A percentile compares a stretch with the other conserved stretches of the same genome.
phyloP scores from a whole-genome alignment of 1,284 basidiomycete species.

The Pterulicium gracile region DNA sequence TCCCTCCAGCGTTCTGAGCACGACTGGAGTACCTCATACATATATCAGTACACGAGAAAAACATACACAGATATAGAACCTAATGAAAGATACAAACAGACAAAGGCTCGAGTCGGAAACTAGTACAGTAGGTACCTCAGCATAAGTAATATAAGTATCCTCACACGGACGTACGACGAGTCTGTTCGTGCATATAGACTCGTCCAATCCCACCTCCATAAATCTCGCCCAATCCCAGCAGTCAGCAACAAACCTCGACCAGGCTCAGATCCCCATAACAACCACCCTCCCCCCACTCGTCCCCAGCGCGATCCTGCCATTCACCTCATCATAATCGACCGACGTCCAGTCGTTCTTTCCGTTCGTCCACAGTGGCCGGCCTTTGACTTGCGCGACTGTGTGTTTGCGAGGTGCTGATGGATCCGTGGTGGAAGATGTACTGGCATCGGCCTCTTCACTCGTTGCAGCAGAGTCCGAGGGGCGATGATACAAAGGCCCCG shows the following conservation, averaged over 20 bases:
- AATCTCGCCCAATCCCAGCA: background rate
- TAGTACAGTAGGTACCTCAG: too few species aligned
- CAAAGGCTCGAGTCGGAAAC: too few species aligned
- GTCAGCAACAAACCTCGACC: background rate
- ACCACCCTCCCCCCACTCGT: constrained; percentile 34
- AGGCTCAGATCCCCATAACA: constrained; percentile 27
- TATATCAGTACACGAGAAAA: too few species aligned
- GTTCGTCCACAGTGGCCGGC: constrained; percentile 18
- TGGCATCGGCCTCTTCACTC: background rate
- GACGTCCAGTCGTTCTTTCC: constrained; percentile 34
- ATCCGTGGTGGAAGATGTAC: too few species aligned
- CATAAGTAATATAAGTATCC: too few species aligned
- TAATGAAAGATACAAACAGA: too few species aligned
- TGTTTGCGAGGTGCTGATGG: constrained; percentile 11
- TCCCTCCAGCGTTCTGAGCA: too few species aligned
- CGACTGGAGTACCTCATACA: too few species aligned
- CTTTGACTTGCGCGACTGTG: constrained; percentile 13
- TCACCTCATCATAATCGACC: constrained; percentile 45
- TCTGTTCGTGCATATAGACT: too few species aligned
- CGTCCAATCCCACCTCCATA: too few species aligned
- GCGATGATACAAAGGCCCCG: constrained; percentile 25
- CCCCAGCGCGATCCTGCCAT: constrained; percentile 39
- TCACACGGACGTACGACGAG: too few species aligned
- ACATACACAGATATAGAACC: too few species aligned
- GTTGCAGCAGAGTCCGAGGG: constrained; percentile 2